These are phyloP conservation scores for Epichloe festucae DNA, from an alignment of 2,329 filamentous ascomycete genomes.

Conservation along the genomic window DNA sequence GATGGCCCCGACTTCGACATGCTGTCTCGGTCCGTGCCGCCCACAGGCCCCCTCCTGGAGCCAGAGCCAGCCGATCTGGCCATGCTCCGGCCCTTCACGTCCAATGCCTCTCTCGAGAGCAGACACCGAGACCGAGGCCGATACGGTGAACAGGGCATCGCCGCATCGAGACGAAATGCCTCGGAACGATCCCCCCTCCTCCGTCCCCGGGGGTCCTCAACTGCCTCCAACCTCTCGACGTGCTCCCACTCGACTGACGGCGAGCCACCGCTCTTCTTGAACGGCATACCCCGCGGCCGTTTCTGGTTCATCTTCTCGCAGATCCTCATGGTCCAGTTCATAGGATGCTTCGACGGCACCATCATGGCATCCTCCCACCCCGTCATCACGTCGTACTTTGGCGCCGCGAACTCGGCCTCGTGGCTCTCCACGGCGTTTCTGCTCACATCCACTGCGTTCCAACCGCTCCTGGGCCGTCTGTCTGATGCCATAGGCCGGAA, in stretches of 20 bases:
- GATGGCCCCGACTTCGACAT: slow-evolving; percentile 8
- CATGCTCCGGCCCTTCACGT: slow-evolving; percentile 20
- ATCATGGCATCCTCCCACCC: slow-evolving; percentile 74
- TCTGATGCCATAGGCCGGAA: slow-evolving; percentile 64
- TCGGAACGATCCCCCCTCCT: slow-evolving; percentile 17
- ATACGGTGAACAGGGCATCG: not conserved
- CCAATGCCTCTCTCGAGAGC: slow-evolving; percentile 4
- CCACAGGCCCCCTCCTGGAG: slow-evolving; percentile 25
- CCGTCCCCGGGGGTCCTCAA: slow-evolving; percentile 1
- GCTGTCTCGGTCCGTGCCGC: slow-evolving; percentile 27
- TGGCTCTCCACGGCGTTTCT: slow-evolving; percentile 74
- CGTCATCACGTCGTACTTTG: slow-evolving; percentile 69
- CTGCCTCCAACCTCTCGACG: slow-evolving; percentile 5
- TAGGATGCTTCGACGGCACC: slow-evolving; percentile 59
- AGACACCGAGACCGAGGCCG: not conserved
- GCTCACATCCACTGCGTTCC: slow-evolving; percentile 62
- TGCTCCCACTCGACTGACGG: not conserved
- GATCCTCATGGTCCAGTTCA: slow-evolving; percentile 44
- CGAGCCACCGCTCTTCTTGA: slow-evolving; percentile 23
- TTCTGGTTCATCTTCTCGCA: slow-evolving; percentile 53
- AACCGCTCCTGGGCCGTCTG: slow-evolving; percentile 60
- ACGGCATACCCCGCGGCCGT: slow-evolving; percentile 31
- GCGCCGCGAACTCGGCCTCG: slow-evolving; percentile 63
- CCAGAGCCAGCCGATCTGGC: slow-evolving; percentile 28
- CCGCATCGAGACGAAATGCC: not conserved